These are phyloP conservation scores for Melocanna baccifera DNA, from an alignment of 176 grass and related monocot genomes.

Conservation along the genomic window DNA sequence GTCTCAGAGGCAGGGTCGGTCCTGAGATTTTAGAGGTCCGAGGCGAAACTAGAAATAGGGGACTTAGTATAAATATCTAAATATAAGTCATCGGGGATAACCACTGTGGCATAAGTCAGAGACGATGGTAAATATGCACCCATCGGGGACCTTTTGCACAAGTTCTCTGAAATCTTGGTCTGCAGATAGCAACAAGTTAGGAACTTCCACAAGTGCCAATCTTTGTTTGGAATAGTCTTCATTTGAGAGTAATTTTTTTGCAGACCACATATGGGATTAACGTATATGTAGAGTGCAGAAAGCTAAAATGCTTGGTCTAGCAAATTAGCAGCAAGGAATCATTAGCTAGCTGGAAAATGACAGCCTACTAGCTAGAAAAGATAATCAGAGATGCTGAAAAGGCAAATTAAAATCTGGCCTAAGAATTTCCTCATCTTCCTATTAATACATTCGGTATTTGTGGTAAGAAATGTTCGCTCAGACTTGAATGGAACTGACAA, in stretches of 20 bases:
- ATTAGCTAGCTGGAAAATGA: not conserved
- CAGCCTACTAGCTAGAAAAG: not conserved
- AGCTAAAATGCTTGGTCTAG: not conserved
- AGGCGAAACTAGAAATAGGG: no score
- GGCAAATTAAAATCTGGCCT: not conserved
- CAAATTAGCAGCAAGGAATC: not conserved
- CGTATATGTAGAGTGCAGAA: not conserved
- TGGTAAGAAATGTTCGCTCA: not conserved
- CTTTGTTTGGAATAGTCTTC: not conserved
- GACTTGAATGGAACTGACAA: not conserved
- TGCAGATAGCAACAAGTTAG: slow-evolving; percentile 31
- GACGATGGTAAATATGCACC: slow-evolving; percentile 83
- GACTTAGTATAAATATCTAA: no score
- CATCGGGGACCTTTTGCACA: slow-evolving; percentile 66
- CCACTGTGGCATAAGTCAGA: slow-evolving; percentile 97
- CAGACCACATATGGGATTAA: not conserved
- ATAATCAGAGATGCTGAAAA: not conserved
- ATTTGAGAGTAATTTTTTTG: not conserved
- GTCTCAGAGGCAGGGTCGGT: no score
- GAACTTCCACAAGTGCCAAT: not conserved
- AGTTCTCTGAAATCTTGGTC: slow-evolving; percentile 90
- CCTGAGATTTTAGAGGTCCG: no score
- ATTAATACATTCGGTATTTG: not conserved
- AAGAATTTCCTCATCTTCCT: not conserved
- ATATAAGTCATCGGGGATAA: no score